These are phyloP conservation scores for Agroathelia rolfsii DNA, from an alignment of 1,284 basidiomycete genomes.

Conservation along the genomic window DNA sequence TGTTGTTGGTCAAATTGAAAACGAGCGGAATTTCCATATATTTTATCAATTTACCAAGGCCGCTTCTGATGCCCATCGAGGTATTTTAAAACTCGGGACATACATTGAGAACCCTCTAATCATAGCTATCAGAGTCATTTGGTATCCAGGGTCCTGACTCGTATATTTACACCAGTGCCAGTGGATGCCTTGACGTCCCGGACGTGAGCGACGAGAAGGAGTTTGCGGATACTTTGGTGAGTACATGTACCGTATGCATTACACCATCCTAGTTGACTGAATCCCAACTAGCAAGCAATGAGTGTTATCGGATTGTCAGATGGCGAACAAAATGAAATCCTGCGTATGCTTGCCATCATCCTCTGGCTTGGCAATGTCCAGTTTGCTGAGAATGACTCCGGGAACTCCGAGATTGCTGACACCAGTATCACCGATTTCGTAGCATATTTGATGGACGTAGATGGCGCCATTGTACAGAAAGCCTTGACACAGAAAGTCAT, in stretches of 20 bases:
- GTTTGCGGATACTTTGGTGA: conserved; percentile 79
- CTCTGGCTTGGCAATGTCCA: conserved; percentile 97
- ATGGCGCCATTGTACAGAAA: conserved; percentile 73
- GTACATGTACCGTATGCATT: conserved; percentile 15
- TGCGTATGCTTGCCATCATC: conserved; percentile 86
- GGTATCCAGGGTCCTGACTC: conserved; percentile 96
- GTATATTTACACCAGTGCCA: conserved; percentile 88
- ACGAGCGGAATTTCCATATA: conserved; percentile 97
- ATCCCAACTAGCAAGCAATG: conserved; percentile 74
- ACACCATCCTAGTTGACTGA: conserved; percentile 10
- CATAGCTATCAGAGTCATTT: conserved; percentile 66
- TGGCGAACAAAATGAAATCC: conserved; percentile 87
- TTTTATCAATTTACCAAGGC: conserved; percentile 99
- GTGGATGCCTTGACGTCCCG: conserved; percentile 85
- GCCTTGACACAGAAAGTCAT: conserved; percentile 80
- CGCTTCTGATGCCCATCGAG: conserved; percentile 80
- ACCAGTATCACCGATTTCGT: conserved; percentile 91
- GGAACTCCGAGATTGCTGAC: conserved; percentile 79
- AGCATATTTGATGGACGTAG: conserved; percentile 89
- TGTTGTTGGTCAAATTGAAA: conserved; percentile 93
- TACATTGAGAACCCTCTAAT: no score
- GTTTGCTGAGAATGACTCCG: conserved; percentile 83
- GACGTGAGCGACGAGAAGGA: conserved; percentile 89
- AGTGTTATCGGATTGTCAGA: conserved; percentile 78
- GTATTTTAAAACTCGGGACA: no score